These are phyloP conservation scores for Backusella australiensis DNA, from an alignment of 192 early-diverging fungal species.

Conservation along the genomic window DNA sequence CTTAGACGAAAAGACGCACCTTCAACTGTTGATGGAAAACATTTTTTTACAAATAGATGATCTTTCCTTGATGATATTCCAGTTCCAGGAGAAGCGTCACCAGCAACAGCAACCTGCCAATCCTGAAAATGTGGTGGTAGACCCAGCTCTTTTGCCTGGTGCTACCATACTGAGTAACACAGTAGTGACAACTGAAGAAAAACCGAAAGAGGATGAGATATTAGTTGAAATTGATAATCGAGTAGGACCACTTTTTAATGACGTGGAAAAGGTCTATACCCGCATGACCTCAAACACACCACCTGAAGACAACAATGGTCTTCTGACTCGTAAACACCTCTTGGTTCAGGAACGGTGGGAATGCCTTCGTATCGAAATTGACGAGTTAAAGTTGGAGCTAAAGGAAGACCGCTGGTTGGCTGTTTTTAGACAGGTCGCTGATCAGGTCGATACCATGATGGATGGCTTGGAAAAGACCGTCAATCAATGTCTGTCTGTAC, in stretches of 20 bases:
- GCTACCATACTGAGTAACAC: neutral
- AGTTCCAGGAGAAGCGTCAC: constrained; percentile 42
- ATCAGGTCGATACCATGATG: constrained; percentile 58
- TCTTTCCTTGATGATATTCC: constrained; percentile 41
- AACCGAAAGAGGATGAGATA: constrained; percentile 31
- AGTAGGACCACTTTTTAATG: constrained; percentile 48
- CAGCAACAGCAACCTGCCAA: neutral
- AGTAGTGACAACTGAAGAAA: neutral
- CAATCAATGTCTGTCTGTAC: constrained; percentile 37
- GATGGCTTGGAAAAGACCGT: constrained; percentile 53
- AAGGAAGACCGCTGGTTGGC: constrained; percentile 59
- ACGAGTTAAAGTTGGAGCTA: constrained; percentile 53
- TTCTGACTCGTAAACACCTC: constrained; percentile 30
- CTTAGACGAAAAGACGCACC: constrained; percentile 30
- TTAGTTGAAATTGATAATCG: constrained; percentile 49
- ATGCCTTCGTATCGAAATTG: constrained; percentile 49
- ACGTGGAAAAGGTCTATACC: constrained; percentile 45
- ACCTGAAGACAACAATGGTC: constrained; percentile 32
- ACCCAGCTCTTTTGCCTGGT: neutral
- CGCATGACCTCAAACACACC: constrained; percentile 28
- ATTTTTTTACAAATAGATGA: constrained; percentile 44
- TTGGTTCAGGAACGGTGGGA: constrained; percentile 49
- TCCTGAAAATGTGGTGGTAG: neutral
- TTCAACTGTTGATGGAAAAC: constrained; percentile 37
- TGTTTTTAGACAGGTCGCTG: constrained; percentile 51